These are phyloP conservation scores for Fraxinus pennsylvanica DNA, from an alignment of 257 asterid species.

Conservation along the genomic window DNA sequence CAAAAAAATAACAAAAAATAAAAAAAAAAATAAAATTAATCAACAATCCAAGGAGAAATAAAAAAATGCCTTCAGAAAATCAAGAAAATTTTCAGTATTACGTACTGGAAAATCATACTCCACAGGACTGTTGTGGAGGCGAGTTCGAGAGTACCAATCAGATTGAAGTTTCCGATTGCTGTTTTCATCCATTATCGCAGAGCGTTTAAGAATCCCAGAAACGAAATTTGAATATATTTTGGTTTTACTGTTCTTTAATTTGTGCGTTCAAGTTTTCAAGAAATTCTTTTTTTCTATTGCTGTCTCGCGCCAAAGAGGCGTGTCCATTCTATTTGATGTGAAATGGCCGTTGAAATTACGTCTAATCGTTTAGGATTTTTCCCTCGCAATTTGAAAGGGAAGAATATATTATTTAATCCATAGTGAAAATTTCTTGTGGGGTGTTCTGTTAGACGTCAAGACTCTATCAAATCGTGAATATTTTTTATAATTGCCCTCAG, in stretches of 20 bases:
- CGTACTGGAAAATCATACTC: conserved; percentile 68
- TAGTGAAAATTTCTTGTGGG: no score
- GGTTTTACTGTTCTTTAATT: not conserved
- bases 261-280: not conserved
- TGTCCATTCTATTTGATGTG: not conserved
- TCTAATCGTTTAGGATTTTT: not conserved
- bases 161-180: conserved; percentile 39
- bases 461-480: no score
- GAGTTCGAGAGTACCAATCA: conserved; percentile 84
- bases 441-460: no score
- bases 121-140: conserved; percentile 66
- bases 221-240: not conserved
- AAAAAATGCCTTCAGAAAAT: conserved; percentile 1
- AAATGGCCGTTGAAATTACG: not conserved
- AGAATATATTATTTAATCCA: no score
- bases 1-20: no score
- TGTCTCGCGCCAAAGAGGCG: not conserved
- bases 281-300: not conserved
- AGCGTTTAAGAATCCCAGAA: not conserved
- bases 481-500: no score
- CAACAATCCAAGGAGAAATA: not conserved
- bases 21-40: no score
- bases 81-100: not conserved
- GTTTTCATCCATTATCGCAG: conserved; percentile 43
- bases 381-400: not conserved